These are phyloP conservation scores for Lachnellula willkommii DNA, from an alignment of 2,329 filamentous ascomycete genomes.

Conservation along the genomic window DNA sequence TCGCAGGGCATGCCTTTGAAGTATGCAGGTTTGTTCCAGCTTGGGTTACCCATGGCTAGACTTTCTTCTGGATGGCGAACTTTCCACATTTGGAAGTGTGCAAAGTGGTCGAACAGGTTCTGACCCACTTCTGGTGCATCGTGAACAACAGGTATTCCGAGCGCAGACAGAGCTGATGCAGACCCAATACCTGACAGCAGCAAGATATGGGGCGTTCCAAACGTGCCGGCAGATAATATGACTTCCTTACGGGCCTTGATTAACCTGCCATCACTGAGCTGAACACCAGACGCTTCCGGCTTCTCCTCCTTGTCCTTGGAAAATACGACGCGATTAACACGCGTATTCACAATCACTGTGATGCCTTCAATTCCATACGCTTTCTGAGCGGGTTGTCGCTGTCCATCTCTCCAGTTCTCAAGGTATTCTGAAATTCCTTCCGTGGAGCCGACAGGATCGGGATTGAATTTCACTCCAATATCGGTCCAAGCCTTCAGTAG, in stretches of 20 bases:
- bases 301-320: not conserved
- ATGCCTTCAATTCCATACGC: constrained; percentile 26
- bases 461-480: constrained; percentile 27
- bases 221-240: constrained; percentile 42
- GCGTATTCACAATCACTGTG: constrained; percentile 24
- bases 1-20: constrained; percentile 7
- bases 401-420: constrained; percentile 29
- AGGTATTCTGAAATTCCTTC: constrained; percentile 29
- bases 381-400: constrained; percentile 28
- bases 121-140: constrained; percentile 58
- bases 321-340: constrained; percentile 20
- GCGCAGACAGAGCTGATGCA: constrained; percentile 31
- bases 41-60: constrained; percentile 7
- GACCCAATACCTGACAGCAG: constrained; percentile 41
- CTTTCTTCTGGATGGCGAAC: constrained; percentile 9
- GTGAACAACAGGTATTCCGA: constrained; percentile 46
- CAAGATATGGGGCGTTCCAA: constrained; percentile 41
- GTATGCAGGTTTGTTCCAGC: constrained; percentile 4
- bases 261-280: constrained; percentile 15
- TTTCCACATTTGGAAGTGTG: constrained; percentile 4
- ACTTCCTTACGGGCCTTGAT: constrained; percentile 36
- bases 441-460: constrained; percentile 28
- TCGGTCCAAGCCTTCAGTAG: constrained; percentile 36
- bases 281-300: not conserved
- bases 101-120: constrained; percentile 36